Percentiles rank a stretch among this genome's conserved stretches.
Evolutionary conservation across 176 grass and related monocot species (phyloP).

Genomic region (Puccinellia tenuiflora): DNA sequence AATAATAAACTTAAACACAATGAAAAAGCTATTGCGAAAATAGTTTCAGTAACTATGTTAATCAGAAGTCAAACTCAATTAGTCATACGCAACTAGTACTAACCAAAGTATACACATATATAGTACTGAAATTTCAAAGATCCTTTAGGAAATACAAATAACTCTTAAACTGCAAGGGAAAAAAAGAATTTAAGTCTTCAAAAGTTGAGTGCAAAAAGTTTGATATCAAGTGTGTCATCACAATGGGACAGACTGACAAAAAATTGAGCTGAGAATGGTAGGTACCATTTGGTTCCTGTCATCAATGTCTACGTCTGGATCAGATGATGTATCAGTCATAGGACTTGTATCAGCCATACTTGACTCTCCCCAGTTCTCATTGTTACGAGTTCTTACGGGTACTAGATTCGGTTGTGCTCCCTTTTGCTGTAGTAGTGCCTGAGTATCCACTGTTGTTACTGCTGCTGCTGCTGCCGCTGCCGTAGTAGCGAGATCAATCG

Average conservation of each 20-base stretch:
- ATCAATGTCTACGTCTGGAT: slow-evolving; percentile 56
- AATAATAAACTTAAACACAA: not conserved
- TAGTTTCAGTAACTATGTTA: not conserved
- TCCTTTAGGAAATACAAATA: not conserved
- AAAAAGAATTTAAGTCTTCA: not conserved
- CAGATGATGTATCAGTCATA: slow-evolving; percentile 75
- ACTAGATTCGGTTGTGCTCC: slow-evolving; percentile 43
- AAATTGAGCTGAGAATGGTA: not conserved
- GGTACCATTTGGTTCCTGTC: slow-evolving; percentile 70
- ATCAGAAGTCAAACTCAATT: not conserved
- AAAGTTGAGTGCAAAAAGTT: slow-evolving; percentile 13
- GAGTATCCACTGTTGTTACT: slow-evolving; percentile 33
- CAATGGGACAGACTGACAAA: slow-evolving; percentile 1
- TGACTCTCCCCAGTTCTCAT: slow-evolving; percentile 69
- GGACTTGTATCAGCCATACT: slow-evolving; percentile 68
- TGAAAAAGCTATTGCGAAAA: not conserved
- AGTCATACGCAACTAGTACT: not conserved
- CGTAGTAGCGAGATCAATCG: slow-evolving; percentile 13
- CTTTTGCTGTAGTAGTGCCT: slow-evolving; percentile 28
- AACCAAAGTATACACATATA: not conserved
- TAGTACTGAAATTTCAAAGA: slow-evolving; percentile 2
- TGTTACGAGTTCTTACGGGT: slow-evolving; percentile 43
- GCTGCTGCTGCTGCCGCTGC: not conserved
- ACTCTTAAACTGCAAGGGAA: not conserved
- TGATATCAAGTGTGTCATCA: not conserved